A percentile compares a stretch with the other conserved stretches of the same genome.
phyloP scores from a whole-genome alignment of 78 protist genomes.

The Paratrimastix pyriformis region DNA sequence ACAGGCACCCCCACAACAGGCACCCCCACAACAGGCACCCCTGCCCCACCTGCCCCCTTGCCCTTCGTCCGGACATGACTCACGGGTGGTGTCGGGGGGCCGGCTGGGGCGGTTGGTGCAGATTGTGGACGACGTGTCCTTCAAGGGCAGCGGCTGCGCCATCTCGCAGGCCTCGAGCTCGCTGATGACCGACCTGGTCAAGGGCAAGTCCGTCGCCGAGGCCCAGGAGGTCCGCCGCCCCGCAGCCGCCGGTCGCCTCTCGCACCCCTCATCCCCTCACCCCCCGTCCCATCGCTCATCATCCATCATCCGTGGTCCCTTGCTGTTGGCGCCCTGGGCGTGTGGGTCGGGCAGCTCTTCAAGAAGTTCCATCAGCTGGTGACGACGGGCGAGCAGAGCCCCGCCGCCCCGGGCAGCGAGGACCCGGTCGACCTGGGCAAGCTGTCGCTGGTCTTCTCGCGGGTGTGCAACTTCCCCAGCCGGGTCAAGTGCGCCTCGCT shows the following conservation, averaged over 20 bases:
- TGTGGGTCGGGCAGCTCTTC: no score
- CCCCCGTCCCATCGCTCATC: no score
- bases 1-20: no score
- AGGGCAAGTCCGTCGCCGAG: background rate
- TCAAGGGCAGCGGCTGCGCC: background rate
- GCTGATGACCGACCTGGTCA: constrained; percentile 13
- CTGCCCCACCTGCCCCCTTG: no score
- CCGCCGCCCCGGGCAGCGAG: background rate
- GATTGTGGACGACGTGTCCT: background rate
- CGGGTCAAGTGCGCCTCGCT: constrained; percentile 16
- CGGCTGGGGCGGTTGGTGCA: background rate
- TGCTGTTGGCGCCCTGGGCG: no score
- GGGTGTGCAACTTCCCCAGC: background rate
- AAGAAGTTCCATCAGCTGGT: constrained; percentile 7
- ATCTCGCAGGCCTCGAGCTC: constrained; percentile 15
- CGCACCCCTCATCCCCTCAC: no score
- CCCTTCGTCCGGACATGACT: no score
- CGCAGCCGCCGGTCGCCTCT: no score
- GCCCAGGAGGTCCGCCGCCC: no score
- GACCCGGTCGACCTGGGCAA: background rate
- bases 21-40: no score
- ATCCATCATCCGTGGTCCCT: no score
- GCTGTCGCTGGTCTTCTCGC: background rate
- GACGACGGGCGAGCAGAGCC: background rate
- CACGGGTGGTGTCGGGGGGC: no score